phyloP scores from a whole-genome alignment of 192 early-diverging fungal species.

The Nowakowskiella sp. region DNA sequence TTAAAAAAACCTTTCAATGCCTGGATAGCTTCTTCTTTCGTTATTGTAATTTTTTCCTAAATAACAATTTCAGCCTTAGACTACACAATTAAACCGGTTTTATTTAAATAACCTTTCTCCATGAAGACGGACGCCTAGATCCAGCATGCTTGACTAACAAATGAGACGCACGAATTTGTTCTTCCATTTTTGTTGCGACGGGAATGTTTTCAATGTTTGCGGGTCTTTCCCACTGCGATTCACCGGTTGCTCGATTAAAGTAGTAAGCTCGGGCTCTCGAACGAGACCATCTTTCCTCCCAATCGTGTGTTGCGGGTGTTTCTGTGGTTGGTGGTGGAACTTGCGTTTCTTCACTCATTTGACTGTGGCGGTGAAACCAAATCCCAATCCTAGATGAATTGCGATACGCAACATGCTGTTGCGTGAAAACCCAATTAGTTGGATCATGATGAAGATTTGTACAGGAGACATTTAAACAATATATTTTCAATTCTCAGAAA shows the following conservation, averaged over 20 bases:
- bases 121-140: constrained; percentile 79
- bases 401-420: too few relatives aligned
- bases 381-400: too few relatives aligned
- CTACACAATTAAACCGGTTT: not conserved
- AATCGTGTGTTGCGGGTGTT: too few relatives aligned
- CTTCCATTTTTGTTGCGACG: constrained; percentile 2
- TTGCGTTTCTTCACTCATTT: too few relatives aligned
- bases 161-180: constrained; percentile 69
- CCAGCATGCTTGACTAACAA: constrained; percentile 84
- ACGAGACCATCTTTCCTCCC: constrained; percentile 34
- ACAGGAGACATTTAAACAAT: too few relatives aligned
- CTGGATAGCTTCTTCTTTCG: constrained; percentile 80
- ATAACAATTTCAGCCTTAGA: too few relatives aligned
- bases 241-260: constrained; percentile 32
- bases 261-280: constrained; percentile 32
- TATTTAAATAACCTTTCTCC: constrained; percentile 61
- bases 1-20: constrained; percentile 41
- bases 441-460: too few relatives aligned
- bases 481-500: too few relatives aligned
- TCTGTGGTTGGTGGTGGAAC: too few relatives aligned
- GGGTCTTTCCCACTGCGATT: constrained; percentile 36
- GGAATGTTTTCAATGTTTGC: constrained; percentile 10
- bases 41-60: constrained; percentile 74
- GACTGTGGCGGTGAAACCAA: too few relatives aligned
- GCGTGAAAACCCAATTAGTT: too few relatives aligned